Base-by-base conservation (phyloP, 2,329 filamentous ascomycete species). In the Nakataea oryzae region DNA sequence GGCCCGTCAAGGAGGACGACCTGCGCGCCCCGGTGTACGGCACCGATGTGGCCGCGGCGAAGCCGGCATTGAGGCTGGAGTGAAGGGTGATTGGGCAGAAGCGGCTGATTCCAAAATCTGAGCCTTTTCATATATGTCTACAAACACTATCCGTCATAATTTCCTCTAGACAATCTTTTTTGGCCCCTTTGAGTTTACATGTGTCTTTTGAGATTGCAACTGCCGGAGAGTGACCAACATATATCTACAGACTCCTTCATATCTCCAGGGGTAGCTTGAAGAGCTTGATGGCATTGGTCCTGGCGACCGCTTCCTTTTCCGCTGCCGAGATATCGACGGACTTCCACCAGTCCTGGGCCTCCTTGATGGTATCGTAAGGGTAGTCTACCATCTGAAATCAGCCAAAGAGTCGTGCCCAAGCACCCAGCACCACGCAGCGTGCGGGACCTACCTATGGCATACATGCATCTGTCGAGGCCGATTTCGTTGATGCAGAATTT, bases 11-110 rank as follows among this genome's bases (percentile, higher is more conserved):
- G 8, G 74, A 74, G n/a, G 78, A 80, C 59, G 79, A 81, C 65
- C 68, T 81, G 67, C 75, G 77, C 63, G 79, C 80, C 28, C 80
- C 79, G 5, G 67, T 70, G 59, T 81, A 69, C 65, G 79, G 79
- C 1, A 66, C 74, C 57, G 74, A 76, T 60, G 70, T 74, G 2
- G 71, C 69, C 30, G 75, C 72, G 1, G 74, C 74, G 30, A 72
- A 75, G 30, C 75, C 74, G 58, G 70, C 78, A 13, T 68, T 82
- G 66, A 75, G 74, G 54, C 65, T 81, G 62, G 69, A 61, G 5
- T 62, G 30, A 50, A 41, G 34, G 34, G 34, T 6, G 34, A 6
- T 17, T 17, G 13, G 9, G 12, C 3, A 41, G 34, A 14, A 32
- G 9, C 1, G 12, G 13, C 34, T 41, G n/a, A n/a, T n/a, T n/a